Base-by-base conservation (phyloP, 208 protist genomes). In the Trypanosoma platydactyli region DNA sequence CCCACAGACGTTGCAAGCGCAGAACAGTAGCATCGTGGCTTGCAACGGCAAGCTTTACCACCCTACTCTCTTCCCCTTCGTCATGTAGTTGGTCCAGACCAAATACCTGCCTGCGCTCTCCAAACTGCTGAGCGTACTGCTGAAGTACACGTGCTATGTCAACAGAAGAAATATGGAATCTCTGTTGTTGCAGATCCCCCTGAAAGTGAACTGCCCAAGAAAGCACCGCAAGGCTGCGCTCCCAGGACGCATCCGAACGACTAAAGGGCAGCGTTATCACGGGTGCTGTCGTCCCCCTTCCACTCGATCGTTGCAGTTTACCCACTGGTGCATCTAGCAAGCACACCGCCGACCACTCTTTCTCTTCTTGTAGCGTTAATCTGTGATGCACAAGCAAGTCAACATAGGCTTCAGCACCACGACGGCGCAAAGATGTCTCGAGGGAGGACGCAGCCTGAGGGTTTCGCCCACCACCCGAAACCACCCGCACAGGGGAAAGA, bases 361-460 rank as follows among this genome's bases (percentile, higher is more conserved):
- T 60, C 42, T 52, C 58, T 29, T 53, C 29, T 6, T 27, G 12
- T 16, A 73, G 59, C 20, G 41, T 7, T 18, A 51, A 42, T 6
- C 40, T 13, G 57, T 76, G 69, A 30, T 72, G 62, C 25, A 77
- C 64, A 13, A 86, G 70, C 20, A 79, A 56, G 64, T 74, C 75
- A 42, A 86, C 58, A 42, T 82, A 86, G 15, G 68, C 70, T 45
- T 51, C 22, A 20, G 72, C 80, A 6, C 71, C 80, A 50, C 80
- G 80, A 20, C 69, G 64, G n/a, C 59, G 60, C 5, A 86, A n/a
- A 27, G 68, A 68, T 12, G 33, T 41, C 25, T 59, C 71, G 0
- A 83, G 52, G 30, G 11, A 15, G 20, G 5, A 53, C 35, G 66
- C 33, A 53, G 18, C 46, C 2, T 48, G 22, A 49, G 41, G 27